Evolutionary conservation across 129 eudicot species (phyloP).

Genomic region (Centrapalus pauciflorus): DNA sequence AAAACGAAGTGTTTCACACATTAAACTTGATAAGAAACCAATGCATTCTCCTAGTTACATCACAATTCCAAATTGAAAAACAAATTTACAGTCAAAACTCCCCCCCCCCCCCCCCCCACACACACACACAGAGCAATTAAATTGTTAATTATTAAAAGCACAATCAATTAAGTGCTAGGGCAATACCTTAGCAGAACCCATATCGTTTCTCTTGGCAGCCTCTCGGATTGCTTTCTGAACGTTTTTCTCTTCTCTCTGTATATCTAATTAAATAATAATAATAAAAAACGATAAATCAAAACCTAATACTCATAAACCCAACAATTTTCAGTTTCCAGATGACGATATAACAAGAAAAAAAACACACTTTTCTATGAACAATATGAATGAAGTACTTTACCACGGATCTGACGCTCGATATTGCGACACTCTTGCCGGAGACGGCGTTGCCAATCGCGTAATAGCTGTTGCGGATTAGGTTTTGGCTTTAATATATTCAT

Average conservation of each 20-base stretch:
- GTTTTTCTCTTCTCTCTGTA: slow-evolving; percentile 85
- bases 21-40: too few relatives aligned
- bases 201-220: slow-evolving; percentile 78
- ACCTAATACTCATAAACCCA: neutral
- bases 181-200: slow-evolving; percentile 78
- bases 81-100: too few relatives aligned
- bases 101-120: too few relatives aligned
- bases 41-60: too few relatives aligned
- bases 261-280: too few relatives aligned
- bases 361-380: too few relatives aligned
- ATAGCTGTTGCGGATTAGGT: slow-evolving; percentile 72
- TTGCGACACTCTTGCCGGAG: slow-evolving; percentile 92
- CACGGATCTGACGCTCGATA: slow-evolving; percentile 94
- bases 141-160: neutral
- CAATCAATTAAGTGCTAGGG: neutral
- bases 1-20: too few relatives aligned
- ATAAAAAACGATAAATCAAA: neutral
- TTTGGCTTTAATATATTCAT: slow-evolving; percentile 73
- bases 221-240: slow-evolving; percentile 94
- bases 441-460: slow-evolving; percentile 95
- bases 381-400: slow-evolving; percentile 29
- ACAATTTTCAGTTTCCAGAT: neutral
- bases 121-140: neutral
- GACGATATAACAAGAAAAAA: too few relatives aligned
- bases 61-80: too few relatives aligned